Evolutionary conservation across 176 grass and related monocot genomes (phyloP), one percentile per base, ranked within the genome.

Genomic region (Oryza nivara): DNA sequence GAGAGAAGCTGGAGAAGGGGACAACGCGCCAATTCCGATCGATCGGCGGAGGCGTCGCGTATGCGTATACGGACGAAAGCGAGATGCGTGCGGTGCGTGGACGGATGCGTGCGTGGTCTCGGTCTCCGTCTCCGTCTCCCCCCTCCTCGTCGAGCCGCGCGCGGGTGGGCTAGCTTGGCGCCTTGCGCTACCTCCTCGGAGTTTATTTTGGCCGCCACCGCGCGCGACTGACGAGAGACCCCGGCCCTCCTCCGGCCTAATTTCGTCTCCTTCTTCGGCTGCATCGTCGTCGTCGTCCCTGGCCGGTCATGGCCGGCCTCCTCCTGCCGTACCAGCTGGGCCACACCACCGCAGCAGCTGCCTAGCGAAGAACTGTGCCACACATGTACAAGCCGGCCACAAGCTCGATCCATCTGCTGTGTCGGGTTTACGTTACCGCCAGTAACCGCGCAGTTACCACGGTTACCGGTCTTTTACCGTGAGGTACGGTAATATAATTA

Each of bases 21-120:
- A 70, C 72, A 87, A 65, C 72, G 73, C 86, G 45, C 79, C 71
- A 40, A 87, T 87, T 87, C 79, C 72, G 43, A 86, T 73, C 20
- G 7, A 12, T 19, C 51, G 17, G 48, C 19, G 54, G 54, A 20
- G 11, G 63, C n/a, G 35, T 72, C n/a, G 32, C 19, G 61, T 17
- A 1, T 0, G 35, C 26, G 7, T 19, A 9, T 7, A 17, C 6
- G 19, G 54, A 58, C 54, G 19, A 9, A 35, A 4, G 67, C 36
- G 68, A 20, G 54, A 58, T 58, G 70, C 40, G 70, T 14, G 72
- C 47, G 46, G 44, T 67, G 75, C 82, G 70, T 75, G 34, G 82
- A 74, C 54, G 1, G 52, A 56, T 56, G 16, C 52, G 52, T 58
- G 15, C 47, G 49, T 44, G 43, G 43, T 44, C 43, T 44, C 43